Conservation (phyloP, 805 yeast genomes). For the Kockiozyma suomiensis region DNA sequence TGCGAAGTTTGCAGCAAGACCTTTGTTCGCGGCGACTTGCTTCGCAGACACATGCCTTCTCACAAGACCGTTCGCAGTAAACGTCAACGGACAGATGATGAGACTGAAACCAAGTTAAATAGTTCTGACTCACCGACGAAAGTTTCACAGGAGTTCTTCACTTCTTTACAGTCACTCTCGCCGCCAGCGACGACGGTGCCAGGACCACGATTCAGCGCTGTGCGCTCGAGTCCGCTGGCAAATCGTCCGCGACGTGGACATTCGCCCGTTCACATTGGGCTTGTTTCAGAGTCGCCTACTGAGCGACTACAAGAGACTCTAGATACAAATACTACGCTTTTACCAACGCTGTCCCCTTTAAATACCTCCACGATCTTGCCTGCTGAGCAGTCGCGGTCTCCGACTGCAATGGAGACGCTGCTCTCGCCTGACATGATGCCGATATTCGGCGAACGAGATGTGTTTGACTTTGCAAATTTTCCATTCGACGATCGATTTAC, state of each 20-base stretch:
- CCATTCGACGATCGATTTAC: slow-evolving; percentile 31
- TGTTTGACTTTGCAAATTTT: slow-evolving; percentile 23
- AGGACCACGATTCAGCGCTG: slow-evolving; percentile 3
- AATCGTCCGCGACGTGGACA: not conserved
- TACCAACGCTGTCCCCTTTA: not conserved
- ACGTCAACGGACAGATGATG: not conserved
- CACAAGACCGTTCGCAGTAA: slow-evolving; percentile 4
- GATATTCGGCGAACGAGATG: slow-evolving; percentile 26
- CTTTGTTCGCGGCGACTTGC: slow-evolving; percentile 28
- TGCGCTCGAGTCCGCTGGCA: slow-evolving; percentile 1
- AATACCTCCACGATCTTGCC: not conserved
- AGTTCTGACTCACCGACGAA: not conserved
- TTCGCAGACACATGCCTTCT: slow-evolving; percentile 26
- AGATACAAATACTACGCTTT: not conserved
- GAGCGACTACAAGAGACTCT: not conserved
- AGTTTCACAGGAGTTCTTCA: not conserved
- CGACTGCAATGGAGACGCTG: slow-evolving; percentile 1
- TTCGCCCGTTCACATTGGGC: not conserved
- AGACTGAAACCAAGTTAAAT: not conserved
- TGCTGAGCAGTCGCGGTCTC: not conserved
- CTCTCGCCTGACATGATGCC: slow-evolving; percentile 23
- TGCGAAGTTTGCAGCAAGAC: slow-evolving; percentile 28
- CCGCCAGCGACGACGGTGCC: not conserved
- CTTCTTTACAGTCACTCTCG: not conserved
- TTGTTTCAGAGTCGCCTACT: too few species aligned